Evolutionary conservation across 2,329 filamentous ascomycete genomes (phyloP).

Genomic region (Ophiosphaerella korrae): DNA sequence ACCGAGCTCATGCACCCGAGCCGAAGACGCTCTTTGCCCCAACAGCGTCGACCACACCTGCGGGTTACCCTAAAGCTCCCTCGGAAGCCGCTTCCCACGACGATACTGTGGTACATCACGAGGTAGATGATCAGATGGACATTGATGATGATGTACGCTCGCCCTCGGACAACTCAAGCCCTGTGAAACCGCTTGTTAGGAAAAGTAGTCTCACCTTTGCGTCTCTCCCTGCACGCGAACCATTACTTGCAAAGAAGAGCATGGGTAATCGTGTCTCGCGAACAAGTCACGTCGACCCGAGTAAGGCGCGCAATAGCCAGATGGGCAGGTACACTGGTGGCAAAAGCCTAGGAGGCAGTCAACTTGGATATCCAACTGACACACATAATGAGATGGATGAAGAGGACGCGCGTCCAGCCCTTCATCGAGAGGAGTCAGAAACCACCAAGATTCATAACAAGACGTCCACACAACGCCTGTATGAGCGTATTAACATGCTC

Average conservation of each 20-base stretch:
- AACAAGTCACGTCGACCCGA: slow-evolving; percentile 76
- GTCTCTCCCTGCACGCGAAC: slow-evolving; percentile 87
- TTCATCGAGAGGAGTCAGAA: slow-evolving; percentile 54
- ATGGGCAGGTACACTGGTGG: slow-evolving; percentile 75
- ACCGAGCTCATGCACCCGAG: slow-evolving; percentile 25
- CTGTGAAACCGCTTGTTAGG: slow-evolving; percentile 75
- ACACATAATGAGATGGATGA: slow-evolving; percentile 59
- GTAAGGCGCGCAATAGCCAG: slow-evolving; percentile 68
- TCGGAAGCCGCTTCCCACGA: slow-evolving; percentile 28
- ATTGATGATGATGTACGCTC: slow-evolving; percentile 62
- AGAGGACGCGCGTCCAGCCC: slow-evolving; percentile 48
- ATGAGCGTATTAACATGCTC: slow-evolving; percentile 87
- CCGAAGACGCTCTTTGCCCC: slow-evolving; percentile 27
- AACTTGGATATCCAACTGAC: slow-evolving; percentile 37
- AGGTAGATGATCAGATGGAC: slow-evolving; percentile 48
- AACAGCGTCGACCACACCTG: slow-evolving; percentile 26
- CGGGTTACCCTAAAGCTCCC: slow-evolving; percentile 27
- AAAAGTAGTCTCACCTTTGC: slow-evolving; percentile 97
- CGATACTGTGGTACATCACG: slow-evolving; percentile 38
- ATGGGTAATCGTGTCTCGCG: slow-evolving; percentile 73
- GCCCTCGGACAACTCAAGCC: slow-evolving; percentile 73
- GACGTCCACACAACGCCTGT: slow-evolving; percentile 89
- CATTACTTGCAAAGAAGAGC: slow-evolving; percentile 82
- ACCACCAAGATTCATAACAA: slow-evolving; percentile 72
- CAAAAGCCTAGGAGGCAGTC: slow-evolving; percentile 63